A percentile compares a stretch with the other conserved stretches of the same genome.
These are phyloP conservation scores for Pyrenochaeta sp. DNA, from an alignment of 2,329 filamentous ascomycete genomes.

Conservation along the genomic window DNA sequence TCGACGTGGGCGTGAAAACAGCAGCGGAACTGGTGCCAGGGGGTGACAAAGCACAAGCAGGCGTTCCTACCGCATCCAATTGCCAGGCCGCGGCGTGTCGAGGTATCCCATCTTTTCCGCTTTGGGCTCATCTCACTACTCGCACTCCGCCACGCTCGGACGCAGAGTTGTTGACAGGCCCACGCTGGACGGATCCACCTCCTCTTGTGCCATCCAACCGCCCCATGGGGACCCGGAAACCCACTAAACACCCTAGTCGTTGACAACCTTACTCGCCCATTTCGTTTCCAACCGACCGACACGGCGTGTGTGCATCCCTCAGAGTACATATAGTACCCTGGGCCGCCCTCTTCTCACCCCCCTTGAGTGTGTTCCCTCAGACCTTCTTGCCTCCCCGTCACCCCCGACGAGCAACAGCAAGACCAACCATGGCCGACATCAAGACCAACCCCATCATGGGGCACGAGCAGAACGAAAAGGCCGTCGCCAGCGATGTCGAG, in stretches of 20 bases:
- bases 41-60: slow-evolving; percentile 23
- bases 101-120: slow-evolving; percentile 10
- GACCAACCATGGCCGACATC: slow-evolving; percentile 44
- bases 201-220: slow-evolving; percentile 41
- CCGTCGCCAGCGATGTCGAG: slow-evolving; percentile 34
- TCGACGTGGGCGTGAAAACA: no score
- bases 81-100: slow-evolving; percentile 13
- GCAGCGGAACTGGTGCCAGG: no score
- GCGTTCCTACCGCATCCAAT: slow-evolving; percentile 36
- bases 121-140: slow-evolving; percentile 11
- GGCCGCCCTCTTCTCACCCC: slow-evolving; percentile 24
- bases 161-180: slow-evolving; percentile 28
- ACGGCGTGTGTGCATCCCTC: slow-evolving; percentile 15
- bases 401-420: no score
- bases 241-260: slow-evolving; percentile 27
- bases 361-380: slow-evolving; percentile 20
- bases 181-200: slow-evolving; percentile 38
- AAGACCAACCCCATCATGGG: slow-evolving; percentile 31
- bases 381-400: slow-evolving; percentile 23
- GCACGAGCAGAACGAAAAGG: slow-evolving; percentile 31
- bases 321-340: slow-evolving; percentile 42
- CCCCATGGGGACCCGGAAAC: slow-evolving; percentile 44
- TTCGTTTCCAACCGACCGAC: slow-evolving; percentile 16
- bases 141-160: slow-evolving; percentile 37
- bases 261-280: slow-evolving; percentile 12